Conservation (phyloP, 805 yeast species). For the Starmerella riodocensis region DNA sequence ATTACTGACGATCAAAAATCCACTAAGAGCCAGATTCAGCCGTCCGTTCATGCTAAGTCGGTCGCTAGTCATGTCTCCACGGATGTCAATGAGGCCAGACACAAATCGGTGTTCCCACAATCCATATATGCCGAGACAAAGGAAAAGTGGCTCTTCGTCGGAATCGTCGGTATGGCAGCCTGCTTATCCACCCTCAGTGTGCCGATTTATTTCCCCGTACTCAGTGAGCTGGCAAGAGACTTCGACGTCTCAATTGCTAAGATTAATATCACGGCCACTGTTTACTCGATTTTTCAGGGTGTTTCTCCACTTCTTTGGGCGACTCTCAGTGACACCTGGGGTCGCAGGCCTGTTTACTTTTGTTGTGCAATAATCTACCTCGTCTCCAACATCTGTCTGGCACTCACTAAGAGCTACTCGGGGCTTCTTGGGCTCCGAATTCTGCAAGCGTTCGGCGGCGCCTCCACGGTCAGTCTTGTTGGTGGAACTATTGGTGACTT, state of each 20-base stretch:
- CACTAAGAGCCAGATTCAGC: no score
- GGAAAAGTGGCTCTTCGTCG: constrained; percentile 17
- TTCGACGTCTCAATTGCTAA: constrained; percentile 45
- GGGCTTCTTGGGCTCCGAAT: constrained; percentile 54
- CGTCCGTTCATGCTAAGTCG: no score
- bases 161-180: constrained; percentile 9
- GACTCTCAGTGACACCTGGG: constrained; percentile 53
- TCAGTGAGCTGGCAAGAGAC: constrained; percentile 41
- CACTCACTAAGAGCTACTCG: constrained; percentile 44
- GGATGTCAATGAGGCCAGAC: no score
- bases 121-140: constrained; percentile 6
- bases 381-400: constrained; percentile 53
- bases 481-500: constrained; percentile 66
- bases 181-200: constrained; percentile 47
- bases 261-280: constrained; percentile 61
- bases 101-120: constrained; percentile 9
- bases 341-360: constrained; percentile 57
- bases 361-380: constrained; percentile 42
- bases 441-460: constrained; percentile 64
- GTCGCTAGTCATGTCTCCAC: no score
- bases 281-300: constrained; percentile 67
- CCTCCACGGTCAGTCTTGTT: constrained; percentile 59
- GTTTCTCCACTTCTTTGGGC: constrained; percentile 58
- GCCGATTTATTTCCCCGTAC: constrained; percentile 71
- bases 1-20: no score